Conservation (phyloP, 441 rosid genomes). For the Biscutella auriculata region DNA sequence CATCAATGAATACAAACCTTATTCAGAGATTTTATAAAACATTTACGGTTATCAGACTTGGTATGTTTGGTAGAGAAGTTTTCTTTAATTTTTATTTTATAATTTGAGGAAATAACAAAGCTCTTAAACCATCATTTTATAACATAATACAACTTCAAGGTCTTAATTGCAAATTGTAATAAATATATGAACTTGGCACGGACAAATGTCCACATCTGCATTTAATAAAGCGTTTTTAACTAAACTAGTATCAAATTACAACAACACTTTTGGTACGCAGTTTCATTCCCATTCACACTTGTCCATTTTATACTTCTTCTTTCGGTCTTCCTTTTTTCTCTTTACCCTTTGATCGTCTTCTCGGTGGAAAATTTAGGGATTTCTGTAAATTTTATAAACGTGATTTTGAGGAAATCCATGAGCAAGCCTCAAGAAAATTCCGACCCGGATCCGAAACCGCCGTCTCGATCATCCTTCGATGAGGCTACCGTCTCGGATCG, state of each 20-base stretch:
- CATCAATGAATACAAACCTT: no score
- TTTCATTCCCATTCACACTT: not conserved
- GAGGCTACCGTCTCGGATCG: conserved; percentile 11
- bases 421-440: conserved; percentile 21
- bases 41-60: no score
- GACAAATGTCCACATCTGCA: not conserved
- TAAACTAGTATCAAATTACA: not conserved
- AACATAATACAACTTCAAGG: not conserved
- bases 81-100: no score
- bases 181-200: not conserved
- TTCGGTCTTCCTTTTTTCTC: not conserved
- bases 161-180: not conserved
- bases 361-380: conserved; percentile 14
- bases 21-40: no score
- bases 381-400: conserved; percentile 20
- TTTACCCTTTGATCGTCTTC: not conserved
- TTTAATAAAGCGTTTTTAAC: no score
- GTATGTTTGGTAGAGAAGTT: no score
- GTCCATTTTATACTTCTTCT: not conserved
- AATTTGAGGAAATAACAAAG: no score
- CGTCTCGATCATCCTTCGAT: conserved; percentile 17
- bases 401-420: conserved; percentile 20
- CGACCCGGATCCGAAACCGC: conserved; percentile 9
- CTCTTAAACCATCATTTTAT: no score
- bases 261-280: conserved; percentile 2